Base-by-base conservation (phyloP, 2,329 filamentous ascomycete species). In the Sarocladium strictum region DNA sequence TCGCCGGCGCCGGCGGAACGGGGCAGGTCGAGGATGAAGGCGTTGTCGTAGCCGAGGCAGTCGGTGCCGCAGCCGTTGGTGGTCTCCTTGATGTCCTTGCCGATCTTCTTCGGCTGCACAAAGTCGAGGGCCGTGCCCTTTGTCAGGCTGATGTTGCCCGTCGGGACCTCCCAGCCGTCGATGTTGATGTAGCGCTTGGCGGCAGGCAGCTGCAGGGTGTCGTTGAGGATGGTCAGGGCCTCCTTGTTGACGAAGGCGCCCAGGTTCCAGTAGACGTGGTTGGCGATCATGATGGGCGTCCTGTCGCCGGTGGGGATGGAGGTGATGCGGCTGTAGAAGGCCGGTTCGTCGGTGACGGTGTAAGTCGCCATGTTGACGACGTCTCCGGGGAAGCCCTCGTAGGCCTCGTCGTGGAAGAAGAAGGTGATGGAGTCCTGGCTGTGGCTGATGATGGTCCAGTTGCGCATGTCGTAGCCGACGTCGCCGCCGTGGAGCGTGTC, bases 241-340 rank as follows among this genome's bases (percentile, higher is more conserved):
- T 51, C 47, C 15, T 51, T 27, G 47, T 6, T 12, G 47, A 51
- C 47, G 27, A 51, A 51, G 3, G 47, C 47, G 26, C 47, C 47
- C 27, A 51, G 47, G 47, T 51, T 51, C 47, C 47, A 51, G 47
- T 51, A 51, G 47, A 51, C 29, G 47, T 51, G 47, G 29, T 51
- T 51, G 47, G 47, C 47, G 29, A 51, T 51, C 47, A 51, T 51
- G 47, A 51, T 51, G 12, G 47, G 47, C 29, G 47, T 51, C 29
- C 47, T 51, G 5, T 51, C 27, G 19, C 47, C 47, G n/a, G 47
- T 51, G 17, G 47, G 47, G 15, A 51, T 51, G 4, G 47, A 51
- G 47, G 47, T 51, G 27, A 51, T 51, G 47, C 47, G 47, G 27
- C 47, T 51, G 47, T 51, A 51, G 47, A 51, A 51, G 17, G 47